Evolutionary conservation across 768 basidiomycete genomes (phyloP), one percentile per base, ranked within the genome.

Genomic region (Lentinula detonsa): DNA sequence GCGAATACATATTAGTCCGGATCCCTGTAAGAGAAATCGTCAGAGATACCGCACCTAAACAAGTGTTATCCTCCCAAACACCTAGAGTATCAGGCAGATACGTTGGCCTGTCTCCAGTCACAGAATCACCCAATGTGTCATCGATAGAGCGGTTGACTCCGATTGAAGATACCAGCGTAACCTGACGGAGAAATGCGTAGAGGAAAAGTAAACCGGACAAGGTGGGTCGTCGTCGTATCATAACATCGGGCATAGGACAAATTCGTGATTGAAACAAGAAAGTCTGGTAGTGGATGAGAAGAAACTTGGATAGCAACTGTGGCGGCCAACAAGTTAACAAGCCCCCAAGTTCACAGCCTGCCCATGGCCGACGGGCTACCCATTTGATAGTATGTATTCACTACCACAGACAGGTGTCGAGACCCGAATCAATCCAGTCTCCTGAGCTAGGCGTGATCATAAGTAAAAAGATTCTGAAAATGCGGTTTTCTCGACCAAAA

Each of bases 141-240:
- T 69, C 68, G 28, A 69, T 69, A 15, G 65, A 66, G 35, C 67
- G 60, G 57, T 68, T 68, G 15, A 57, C 59, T 51, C 18, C 46
- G 21, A 23, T 23, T 23, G 46, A 18, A 23, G 18, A 48, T 11
- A 48, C 9, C 2, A 48, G 10, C 3, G 18, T 10, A 10, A 48
- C 3, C 21, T 48, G 8, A 7, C 46, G 21, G 6, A 48, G 9
- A 23, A 21, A 23, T 48, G 21, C n/a, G 21, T 18, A 48, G 46
- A 23, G 3, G n/a, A 23, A 23, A 4, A 48, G 46, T 0, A 43
- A 15, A 16, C 13, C 6, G n/a, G 7, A n/a, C 6, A n/a, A 4
- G 6, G n/a, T 3, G 21, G 46, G 46, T 10, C 21, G 46, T 48
- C 18, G 46, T 48, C 46, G 18, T 7, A 18, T 48, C 46, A 48